Base-by-base conservation (phyloP, 129 eudicot genomes). In the Saposhnikovia divaricata region DNA sequence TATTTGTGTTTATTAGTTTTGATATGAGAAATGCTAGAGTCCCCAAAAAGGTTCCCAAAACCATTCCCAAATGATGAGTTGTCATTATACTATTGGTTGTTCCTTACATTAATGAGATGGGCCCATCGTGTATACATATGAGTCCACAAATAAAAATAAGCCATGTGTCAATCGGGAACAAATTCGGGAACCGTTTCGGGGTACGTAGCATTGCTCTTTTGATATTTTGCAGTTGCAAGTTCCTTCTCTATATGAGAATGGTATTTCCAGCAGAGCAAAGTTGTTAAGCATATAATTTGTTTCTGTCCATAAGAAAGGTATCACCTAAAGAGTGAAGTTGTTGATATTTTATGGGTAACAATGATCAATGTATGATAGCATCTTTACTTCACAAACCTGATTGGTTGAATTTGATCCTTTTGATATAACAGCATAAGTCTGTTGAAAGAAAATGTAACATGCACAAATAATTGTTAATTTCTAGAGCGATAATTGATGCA, bases 401-500 rank as follows among this genome's bases (percentile, higher is more conserved):
- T 92, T 86, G 9, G 84, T 84, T 73, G 97, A 83, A 80, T 83
- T 87, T 87, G 98, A 87, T 82, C 87, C 97, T 83, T 86, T 90
- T 57, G 98, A 94, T 85, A 94, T 92, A 82, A 94, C 85, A 42
- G 98, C 97, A 78, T 88, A 91, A 31, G 98, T 94, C 98, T 94
- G 93, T 81, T 39, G 69, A 76, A 76, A 85, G 75, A 31, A 63
- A 34, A 31, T 68, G 73, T 15, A 31, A 14, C 6, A 31, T 8
- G 39, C 75, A 71, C 11, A 71, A 39, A 0, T 0, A 5, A 18
- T 38, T 14, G 25, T 71, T 39, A 71, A 38, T 61, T 61, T 61
- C 13, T 71, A 18, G 34, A 43, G 2, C 3, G n/a, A 10, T 9
- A 43, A 23, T 40, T 43, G 43, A 73, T 43, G 12, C 9, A 40